Conservation (phyloP, 139 green algal species). For the Volvox reticuliferus region DNA sequence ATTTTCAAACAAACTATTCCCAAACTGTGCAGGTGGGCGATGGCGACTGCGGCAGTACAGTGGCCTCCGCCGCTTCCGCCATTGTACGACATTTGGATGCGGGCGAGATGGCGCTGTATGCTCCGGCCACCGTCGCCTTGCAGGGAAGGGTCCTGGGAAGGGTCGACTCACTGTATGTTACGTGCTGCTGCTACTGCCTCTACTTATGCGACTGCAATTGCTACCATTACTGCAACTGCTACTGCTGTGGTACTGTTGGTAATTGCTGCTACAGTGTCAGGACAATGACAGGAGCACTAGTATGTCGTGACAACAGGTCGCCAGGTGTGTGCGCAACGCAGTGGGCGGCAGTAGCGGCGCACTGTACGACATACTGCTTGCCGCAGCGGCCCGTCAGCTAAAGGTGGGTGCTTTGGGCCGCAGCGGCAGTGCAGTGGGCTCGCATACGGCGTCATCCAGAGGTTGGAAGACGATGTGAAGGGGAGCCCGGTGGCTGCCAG, state of each 20-base stretch:
- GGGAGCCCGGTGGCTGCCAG: too few relatives aligned
- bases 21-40: conserved; percentile 82
- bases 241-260: too few relatives aligned
- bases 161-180: too few relatives aligned
- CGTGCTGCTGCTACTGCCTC: too few relatives aligned
- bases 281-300: too few relatives aligned
- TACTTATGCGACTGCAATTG: too few relatives aligned
- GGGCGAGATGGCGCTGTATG: conserved; percentile 37
- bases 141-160: not conserved
- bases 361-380: conserved; percentile 68
- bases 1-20: too few relatives aligned
- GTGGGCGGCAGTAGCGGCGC: conserved; percentile 84
- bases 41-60: conserved; percentile 88
- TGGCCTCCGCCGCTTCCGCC: conserved; percentile 68
- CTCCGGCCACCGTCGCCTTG: not conserved
- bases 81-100: conserved; percentile 55
- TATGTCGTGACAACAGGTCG: too few relatives aligned
- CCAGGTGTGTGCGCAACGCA: conserved; percentile 43
- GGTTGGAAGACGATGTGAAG: too few relatives aligned
- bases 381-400: conserved; percentile 44
- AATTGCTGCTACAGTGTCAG: not conserved
- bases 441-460: too few relatives aligned
- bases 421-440: too few relatives aligned
- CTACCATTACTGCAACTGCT: too few relatives aligned
- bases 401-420: conserved; percentile 20